phyloP scores from a whole-genome alignment of 164 flowering plant genomes.

The Aristolochia californica region DNA sequence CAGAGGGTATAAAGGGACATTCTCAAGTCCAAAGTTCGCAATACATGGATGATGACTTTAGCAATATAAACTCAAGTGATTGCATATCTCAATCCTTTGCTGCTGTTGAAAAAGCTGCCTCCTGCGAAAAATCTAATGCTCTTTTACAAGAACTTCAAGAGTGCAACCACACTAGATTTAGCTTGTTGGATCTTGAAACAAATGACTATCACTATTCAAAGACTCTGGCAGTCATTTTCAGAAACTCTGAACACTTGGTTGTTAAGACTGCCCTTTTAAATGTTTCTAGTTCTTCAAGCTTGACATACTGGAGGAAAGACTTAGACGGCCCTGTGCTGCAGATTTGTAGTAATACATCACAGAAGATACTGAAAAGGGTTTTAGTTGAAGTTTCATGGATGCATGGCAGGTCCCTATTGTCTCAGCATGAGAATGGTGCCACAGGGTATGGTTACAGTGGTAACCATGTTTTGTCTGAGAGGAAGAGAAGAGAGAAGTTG shows the following conservation, averaged over 20 bases:
- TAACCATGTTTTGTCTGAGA: conserved; percentile 31
- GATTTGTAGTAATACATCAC: conserved; percentile 16
- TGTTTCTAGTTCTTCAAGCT: conserved; percentile 33
- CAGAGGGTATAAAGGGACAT: conserved; percentile 37
- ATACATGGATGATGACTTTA: conserved; percentile 54
- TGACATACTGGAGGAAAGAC: conserved; percentile 48
- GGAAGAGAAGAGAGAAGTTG: conserved; percentile 30
- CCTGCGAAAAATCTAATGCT: conserved; percentile 15
- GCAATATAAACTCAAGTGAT: conserved; percentile 50
- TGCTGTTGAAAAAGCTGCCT: conserved; percentile 21
- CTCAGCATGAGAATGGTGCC: conserved; percentile 19
- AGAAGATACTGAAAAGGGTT: conserved; percentile 52
- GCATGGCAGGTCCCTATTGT: conserved; percentile 23
- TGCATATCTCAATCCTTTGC: conserved; percentile 49
- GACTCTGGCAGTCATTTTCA: conserved; percentile 41
- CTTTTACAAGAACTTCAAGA: conserved; percentile 30
- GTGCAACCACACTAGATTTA: conserved; percentile 27
- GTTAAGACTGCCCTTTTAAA: conserved; percentile 16
- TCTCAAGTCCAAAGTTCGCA: conserved; percentile 68
- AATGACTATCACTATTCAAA: conserved; percentile 53
- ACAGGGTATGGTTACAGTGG: conserved; percentile 23
- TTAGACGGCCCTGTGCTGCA: conserved; percentile 8
- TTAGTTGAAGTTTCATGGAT: conserved; percentile 44
- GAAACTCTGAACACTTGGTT: conserved; percentile 26
- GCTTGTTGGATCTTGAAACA: conserved; percentile 26